Evolutionary conservation across 2,329 filamentous ascomycete species (phyloP).

Genomic region (Pleurostoma richardsiae): DNA sequence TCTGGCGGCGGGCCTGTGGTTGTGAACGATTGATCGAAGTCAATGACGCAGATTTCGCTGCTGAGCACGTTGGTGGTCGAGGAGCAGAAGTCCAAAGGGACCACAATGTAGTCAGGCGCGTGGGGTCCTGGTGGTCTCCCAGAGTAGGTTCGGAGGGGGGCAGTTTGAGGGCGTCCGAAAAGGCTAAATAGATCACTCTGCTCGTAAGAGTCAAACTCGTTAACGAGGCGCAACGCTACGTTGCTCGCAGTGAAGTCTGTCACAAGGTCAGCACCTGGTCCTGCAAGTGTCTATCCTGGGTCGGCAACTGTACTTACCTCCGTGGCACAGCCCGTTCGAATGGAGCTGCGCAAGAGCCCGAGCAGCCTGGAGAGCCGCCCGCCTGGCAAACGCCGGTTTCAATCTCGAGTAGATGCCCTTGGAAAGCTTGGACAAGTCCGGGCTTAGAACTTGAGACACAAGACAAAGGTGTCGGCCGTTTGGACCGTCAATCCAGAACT

Average conservation of each 20-base stretch:
- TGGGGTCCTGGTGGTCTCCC: conserved; percentile 8
- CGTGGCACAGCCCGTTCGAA: conserved; percentile 12
- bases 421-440: conserved; percentile 7
- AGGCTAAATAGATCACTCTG: conserved; percentile 4
- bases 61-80: conserved; percentile 8
- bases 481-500: conserved; percentile 9
- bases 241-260: conserved; percentile 12
- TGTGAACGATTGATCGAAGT: conserved; percentile 15
- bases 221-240: conserved; percentile 9
- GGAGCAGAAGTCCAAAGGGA: conserved; percentile 10
- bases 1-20: conserved; percentile 1
- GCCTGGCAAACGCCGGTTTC: conserved; percentile 6
- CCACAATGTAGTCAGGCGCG: conserved; percentile 12
- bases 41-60: conserved; percentile 11
- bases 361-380: conserved; percentile 7
- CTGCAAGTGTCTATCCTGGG: background rate
- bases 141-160: conserved; percentile 4
- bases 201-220: conserved; percentile 6
- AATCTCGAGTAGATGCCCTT: conserved; percentile 9
- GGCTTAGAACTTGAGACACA: conserved; percentile 7
- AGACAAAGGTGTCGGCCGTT: too few relatives aligned
- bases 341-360: conserved; percentile 12
- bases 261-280: background rate
- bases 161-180: conserved; percentile 6
- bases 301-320: conserved; percentile 7